Evolutionary conservation across 2,329 filamentous ascomycete species (phyloP), one percentile per base, ranked within the genome.

Genomic region (Hymenoscyphus linearis): DNA sequence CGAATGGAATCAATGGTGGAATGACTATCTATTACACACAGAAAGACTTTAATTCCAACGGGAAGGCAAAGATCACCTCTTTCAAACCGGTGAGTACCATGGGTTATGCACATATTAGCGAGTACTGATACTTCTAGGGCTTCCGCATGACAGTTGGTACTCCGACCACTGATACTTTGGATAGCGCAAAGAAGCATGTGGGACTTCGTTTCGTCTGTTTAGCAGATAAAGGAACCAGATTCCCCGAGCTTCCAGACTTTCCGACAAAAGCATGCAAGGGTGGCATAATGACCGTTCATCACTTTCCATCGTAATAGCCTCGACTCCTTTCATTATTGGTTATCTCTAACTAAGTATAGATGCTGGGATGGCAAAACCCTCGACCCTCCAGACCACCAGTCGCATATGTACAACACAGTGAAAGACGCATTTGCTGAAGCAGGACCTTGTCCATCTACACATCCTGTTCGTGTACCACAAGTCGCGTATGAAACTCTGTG

Each of bases 141-240:
- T 85, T 89, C 67, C 83, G 85, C 58, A 88, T 89, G 84, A 63
- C 88, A 44, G 83, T 85, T 7, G 86, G 86, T 40, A 78, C 84
- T 66, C 76, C 81, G 0, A 75, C 72, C 62, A 76, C 77, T 66
- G 79, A 83, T 63, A 79, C 79, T 74, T 76, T 1, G 77, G 78
- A 57, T 75, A 82, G 58, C 67, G 68, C 44, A 53, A 44, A 50
- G n/a, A 25, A 26, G 18, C 53, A 55, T 16, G n/a, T 44, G 37
- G 85, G 83, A 37, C 78, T 86, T 52, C 80, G 76, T 55, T 84
- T 80, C 67, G 78, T 78, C 60, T 88, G 85, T 66, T 75, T 86
- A 9, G 76, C 76, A 62, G 73, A 75, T 58, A 74, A 71, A 55
- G 71, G 72, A 22, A 64, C 62, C 16, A 55, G 62, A 60, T 61